Base-by-base conservation (phyloP, 352 stramenopile species). In the Plasmopara halstedii region DNA sequence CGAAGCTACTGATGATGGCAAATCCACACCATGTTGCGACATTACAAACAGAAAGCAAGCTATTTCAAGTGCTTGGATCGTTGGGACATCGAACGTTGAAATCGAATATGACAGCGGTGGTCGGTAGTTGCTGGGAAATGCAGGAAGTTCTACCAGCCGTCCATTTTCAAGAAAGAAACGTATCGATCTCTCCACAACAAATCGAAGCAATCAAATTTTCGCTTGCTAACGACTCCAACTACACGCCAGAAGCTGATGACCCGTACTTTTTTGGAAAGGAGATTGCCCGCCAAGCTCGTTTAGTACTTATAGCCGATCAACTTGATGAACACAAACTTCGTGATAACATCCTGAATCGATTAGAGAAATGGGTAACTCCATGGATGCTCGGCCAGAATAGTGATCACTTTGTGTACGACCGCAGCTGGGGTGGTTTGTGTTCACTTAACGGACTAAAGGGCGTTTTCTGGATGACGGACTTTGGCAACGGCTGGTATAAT, bases 341-440 rank as follows among this genome's bases (percentile, higher is more conserved):
- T 23, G 74, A 88, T 18, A 46, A 58, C 19, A 61, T 89, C 20
- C 43, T 94, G 26, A 56, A 78, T 34, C 60, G 77, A 29, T 43
- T 94, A 6, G 69, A 90, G 54, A 42, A 70, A 22, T 86, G 67
- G 73, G 46, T 94, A 41, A 70, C 58, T 11, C 80, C 80, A 19
- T 95, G 82, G 84, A 77, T 95, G 51, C 46, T 85, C 14, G 71
- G 70, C 25, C 53, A 76, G 39, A 91, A 89, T 58, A 49, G 55
- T 22, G 81, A 95, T 51, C 64, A 80, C 47, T 88, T 98, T 31
- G 58, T 97, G 31, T 98, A 97, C 64, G 94, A 98, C 56, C 70
- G 68, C 27, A 89, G 80, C 41, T 96, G 92, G 83, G 92, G 94
- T 50, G 92, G 90, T 6, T 45, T 98, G 29, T 94, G 95, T 46